Base-by-base conservation (phyloP, 1,284 basidiomycete genomes). In the Ustilago hordei region DNA sequence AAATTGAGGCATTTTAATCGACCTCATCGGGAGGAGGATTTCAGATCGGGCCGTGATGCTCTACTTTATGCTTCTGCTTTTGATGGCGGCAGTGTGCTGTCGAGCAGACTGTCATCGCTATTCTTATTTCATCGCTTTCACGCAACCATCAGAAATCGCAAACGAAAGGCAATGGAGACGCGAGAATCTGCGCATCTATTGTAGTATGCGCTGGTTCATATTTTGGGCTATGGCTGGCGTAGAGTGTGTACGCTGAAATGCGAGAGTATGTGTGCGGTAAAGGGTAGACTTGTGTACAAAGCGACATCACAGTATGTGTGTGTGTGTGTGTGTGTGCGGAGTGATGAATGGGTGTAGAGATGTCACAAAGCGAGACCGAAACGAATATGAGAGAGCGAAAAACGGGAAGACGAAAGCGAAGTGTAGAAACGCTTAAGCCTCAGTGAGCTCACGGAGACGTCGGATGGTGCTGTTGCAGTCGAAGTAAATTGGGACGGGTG, bases 391-490 rank as follows among this genome's bases (percentile, higher is more conserved):
- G 47, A 47, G 54, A 41, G 62, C 58, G 60, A 59, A 58, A 47
- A 47, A 60, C 60, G 64, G 39, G 43, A 59, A 39, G 13, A 34
- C 31, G 36, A 60, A 38, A 32, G 38, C 23, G 45, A 53, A 36
- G 5, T 36, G 34, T 36, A 36, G 39, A 52, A 57, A 54, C 50
- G 64, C 57, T 84, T 83, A 85, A 63, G 84, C 84, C 79, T 85
- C 84, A 64, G 83, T 84, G 63, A 85, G 74, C 76, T 85, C 84
- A 78, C 84, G 84, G 64, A 85, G 81, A 83, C 84, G 84, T 69
- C 84, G 84, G 79, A 85, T 83, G 78, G 84, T 85, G 77, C 84
- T 85, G 78, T 65, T n/a, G 45, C 23, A n/a, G 9, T 2, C 32
- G 23, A 28, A 57, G 55, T 28, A 34, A 7, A 32, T 38, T 28